These are phyloP conservation scores for Cyphellophora attinorum DNA, from an alignment of 2,329 filamentous ascomycete species.

Conservation along the genomic window DNA sequence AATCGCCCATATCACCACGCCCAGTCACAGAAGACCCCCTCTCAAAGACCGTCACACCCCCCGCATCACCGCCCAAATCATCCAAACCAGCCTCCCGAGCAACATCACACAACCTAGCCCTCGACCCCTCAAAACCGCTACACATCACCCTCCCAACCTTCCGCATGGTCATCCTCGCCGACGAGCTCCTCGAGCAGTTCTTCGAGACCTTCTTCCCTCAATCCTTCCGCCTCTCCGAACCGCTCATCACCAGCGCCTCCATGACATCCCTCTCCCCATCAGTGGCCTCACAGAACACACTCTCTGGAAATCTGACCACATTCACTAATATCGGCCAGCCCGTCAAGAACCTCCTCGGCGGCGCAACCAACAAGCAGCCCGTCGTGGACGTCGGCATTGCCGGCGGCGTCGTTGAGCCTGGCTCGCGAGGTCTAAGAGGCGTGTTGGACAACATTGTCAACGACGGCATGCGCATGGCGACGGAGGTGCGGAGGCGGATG, in stretches of 20 bases:
- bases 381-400: conserved; percentile 27
- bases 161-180: conserved; percentile 94
- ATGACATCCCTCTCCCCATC: conserved; percentile 25
- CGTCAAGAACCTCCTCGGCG: conserved; percentile 30
- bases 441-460: conserved; percentile 96
- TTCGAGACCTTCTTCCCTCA: conserved; percentile 93
- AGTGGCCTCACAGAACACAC: conserved; percentile 35
- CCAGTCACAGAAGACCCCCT: conserved; percentile 14
- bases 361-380: conserved; percentile 26
- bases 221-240: conserved; percentile 81
- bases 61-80: conserved; percentile 4
- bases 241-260: conserved; percentile 33
- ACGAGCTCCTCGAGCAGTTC: conserved; percentile 91
- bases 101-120: conserved; percentile 70
- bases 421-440: conserved; percentile 73
- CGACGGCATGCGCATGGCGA: conserved; percentile 91
- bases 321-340: conserved; percentile 61
- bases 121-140: conserved; percentile 86
- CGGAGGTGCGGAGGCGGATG: conserved; percentile 83
- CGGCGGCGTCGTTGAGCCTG: conserved; percentile 51
- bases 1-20: conserved; percentile 14
- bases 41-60: conserved; percentile 11
- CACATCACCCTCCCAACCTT: conserved; percentile 96
- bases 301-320: conserved; percentile 68
- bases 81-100: conserved; percentile 25